A percentile compares a stretch with the other conserved stretches of the same genome.
Conservation (phyloP, 768 basidiomycete species). For the Gymnopilus dilepis region DNA sequence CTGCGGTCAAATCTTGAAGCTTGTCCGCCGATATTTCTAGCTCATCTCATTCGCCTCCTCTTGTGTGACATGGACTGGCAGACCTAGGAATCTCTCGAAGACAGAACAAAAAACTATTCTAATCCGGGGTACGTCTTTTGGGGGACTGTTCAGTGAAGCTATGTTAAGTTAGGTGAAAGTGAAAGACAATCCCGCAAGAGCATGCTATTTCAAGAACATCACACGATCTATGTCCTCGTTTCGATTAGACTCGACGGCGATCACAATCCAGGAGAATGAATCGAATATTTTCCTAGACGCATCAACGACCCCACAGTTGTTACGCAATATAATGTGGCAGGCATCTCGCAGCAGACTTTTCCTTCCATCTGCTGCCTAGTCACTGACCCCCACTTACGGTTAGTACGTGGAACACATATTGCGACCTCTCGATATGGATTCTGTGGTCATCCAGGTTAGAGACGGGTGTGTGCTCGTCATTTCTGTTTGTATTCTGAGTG, state of each 20-base stretch:
- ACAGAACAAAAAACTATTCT: neutral
- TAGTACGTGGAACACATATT: neutral
- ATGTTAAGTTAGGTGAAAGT: neutral
- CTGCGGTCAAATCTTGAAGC: neutral
- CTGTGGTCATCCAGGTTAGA: no score
- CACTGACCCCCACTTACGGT: neutral
- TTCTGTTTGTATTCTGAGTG: no score
- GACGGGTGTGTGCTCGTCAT: no score
- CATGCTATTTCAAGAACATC: neutral
- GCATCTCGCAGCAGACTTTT: neutral
- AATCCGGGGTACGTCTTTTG: neutral
- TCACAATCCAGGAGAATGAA: neutral
- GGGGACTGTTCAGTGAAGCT: neutral
- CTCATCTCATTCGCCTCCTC: no score
- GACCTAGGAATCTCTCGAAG: neutral
- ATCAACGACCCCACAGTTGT: neutral
- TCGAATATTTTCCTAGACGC: neutral
- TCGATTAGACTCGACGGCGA: conserved; percentile 14
- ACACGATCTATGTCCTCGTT: neutral
- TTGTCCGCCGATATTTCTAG: neutral
- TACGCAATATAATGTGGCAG: neutral
- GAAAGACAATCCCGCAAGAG: neutral
- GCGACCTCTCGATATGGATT: no score
- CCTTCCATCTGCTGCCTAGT: neutral
- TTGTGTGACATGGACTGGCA: neutral